Conservation (phyloP, 2,329 filamentous ascomycete genomes). For the Penicillium griseofulvum region DNA sequence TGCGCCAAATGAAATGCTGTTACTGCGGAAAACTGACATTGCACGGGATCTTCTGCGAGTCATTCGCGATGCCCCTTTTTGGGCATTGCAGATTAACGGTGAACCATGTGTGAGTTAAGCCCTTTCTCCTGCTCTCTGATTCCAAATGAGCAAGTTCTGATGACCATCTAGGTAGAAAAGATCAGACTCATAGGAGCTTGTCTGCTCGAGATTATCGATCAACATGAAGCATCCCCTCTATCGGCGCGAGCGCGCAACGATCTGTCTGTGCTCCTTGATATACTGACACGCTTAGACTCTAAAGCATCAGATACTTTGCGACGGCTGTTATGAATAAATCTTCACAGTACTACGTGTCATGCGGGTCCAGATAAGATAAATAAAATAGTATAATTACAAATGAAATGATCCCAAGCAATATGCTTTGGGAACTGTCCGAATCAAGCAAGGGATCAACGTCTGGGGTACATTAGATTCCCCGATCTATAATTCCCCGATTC, state of each 20-base stretch:
- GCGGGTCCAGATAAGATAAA: not conserved
- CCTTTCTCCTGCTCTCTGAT: not conserved
- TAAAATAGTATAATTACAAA: not conserved
- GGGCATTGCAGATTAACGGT: slow-evolving; percentile 27
- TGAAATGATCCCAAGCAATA: not conserved
- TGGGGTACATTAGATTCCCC: not conserved
- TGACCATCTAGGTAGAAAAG: slow-evolving; percentile 15
- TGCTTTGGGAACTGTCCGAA: not conserved
- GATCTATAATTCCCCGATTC: slow-evolving; percentile 2
- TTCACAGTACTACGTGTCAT: not conserved
- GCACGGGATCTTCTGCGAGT: slow-evolving; percentile 45
- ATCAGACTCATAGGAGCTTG: slow-evolving; percentile 19
- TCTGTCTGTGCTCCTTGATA: slow-evolving; percentile 42
- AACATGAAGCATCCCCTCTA: slow-evolving; percentile 37
- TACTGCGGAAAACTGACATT: slow-evolving; percentile 43
- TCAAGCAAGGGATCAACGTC: not conserved
- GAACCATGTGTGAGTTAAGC: slow-evolving; percentile 17
- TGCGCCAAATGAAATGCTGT: slow-evolving; percentile 13
- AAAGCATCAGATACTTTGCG: slow-evolving; percentile 45
- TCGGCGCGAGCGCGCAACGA: slow-evolving; percentile 40
- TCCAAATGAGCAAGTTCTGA: not conserved
- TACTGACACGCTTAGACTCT: slow-evolving; percentile 44
- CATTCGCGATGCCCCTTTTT: slow-evolving; percentile 45
- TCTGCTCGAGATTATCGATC: slow-evolving; percentile 28
- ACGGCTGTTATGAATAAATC: slow-evolving; percentile 3